Percentiles rank a stretch among this genome's conserved stretches.
These are phyloP conservation scores for Phalaenopsis equestris DNA, from an alignment of 106 monocot genomes.

Conservation along the genomic window DNA sequence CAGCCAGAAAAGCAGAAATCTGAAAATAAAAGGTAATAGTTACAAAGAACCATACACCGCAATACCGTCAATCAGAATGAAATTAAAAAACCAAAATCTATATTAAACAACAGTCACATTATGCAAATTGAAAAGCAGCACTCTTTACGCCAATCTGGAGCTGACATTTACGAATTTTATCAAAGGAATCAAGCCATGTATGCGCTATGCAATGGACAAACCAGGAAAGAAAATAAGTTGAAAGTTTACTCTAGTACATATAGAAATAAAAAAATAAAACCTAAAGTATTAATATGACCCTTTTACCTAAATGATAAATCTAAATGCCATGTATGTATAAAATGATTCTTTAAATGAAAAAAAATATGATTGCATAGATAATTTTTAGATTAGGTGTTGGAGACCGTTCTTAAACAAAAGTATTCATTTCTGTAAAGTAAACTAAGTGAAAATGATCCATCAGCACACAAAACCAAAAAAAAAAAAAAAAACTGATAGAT, in stretches of 20 bases:
- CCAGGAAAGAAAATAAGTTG: not conserved
- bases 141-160: not conserved
- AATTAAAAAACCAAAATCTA: not conserved
- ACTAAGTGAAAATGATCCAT: not conserved
- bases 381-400: not conserved
- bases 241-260: not conserved
- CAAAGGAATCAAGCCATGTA: not conserved
- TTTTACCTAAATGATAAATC: not conserved
- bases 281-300: not conserved
- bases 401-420: not conserved
- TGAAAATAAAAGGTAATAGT: conserved; percentile 19
- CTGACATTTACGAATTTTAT: not conserved
- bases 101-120: not conserved
- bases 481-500: not conserved
- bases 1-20: conserved; percentile 86
- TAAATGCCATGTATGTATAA: not conserved
- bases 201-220: not conserved
- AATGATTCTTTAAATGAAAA: not conserved
- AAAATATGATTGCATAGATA: not conserved
- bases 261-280: not conserved
- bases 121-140: not conserved
- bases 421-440: not conserved
- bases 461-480: not conserved
- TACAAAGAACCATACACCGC: not conserved
- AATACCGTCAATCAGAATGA: not conserved